Percentiles rank a stretch among this genome's conserved stretches.
Conservation (phyloP, 495 filamentous ascomycete genomes). For the Recurvomyces mirabilis region DNA sequence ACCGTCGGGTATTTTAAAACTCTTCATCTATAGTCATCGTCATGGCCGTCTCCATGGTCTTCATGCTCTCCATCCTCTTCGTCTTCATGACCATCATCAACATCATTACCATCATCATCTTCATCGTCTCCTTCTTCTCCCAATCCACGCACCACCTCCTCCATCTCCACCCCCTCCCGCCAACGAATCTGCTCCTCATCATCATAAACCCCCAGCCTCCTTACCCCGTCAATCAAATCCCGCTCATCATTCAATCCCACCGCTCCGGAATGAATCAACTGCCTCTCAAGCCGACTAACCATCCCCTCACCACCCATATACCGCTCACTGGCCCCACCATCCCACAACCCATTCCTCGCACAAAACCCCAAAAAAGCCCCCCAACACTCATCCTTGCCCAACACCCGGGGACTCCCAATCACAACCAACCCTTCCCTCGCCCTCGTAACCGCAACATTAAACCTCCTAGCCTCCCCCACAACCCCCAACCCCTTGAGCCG, state of each 20-base stretch:
- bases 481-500: slow-evolving; percentile 37
- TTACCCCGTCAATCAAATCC: not conserved
- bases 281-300: not conserved
- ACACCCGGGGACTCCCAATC: slow-evolving; percentile 39
- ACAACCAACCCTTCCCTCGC: slow-evolving; percentile 44
- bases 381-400: slow-evolving; percentile 37
- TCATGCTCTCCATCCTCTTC: not conserved
- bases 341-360: slow-evolving; percentile 33
- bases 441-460: slow-evolving; percentile 47
- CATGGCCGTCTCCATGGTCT: too few relatives aligned
- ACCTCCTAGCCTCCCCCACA: slow-evolving; percentile 36
- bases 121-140: too few relatives aligned
- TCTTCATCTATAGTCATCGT: too few relatives aligned
- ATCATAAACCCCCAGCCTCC: not conserved
- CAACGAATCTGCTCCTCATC: not conserved
- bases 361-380: slow-evolving; percentile 38
- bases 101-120: not conserved
- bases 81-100: not conserved
- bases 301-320: not conserved
- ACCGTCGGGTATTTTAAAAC: too few relatives aligned
- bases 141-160: not conserved
- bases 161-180: not conserved
- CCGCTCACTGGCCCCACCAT: not conserved
- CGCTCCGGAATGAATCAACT: not conserved
- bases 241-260: too few relatives aligned